Evolutionary conservation across 768 basidiomycete species (phyloP), one percentile per base, ranked within the genome.

Genomic region (Phlebiopsis gigantea): DNA sequence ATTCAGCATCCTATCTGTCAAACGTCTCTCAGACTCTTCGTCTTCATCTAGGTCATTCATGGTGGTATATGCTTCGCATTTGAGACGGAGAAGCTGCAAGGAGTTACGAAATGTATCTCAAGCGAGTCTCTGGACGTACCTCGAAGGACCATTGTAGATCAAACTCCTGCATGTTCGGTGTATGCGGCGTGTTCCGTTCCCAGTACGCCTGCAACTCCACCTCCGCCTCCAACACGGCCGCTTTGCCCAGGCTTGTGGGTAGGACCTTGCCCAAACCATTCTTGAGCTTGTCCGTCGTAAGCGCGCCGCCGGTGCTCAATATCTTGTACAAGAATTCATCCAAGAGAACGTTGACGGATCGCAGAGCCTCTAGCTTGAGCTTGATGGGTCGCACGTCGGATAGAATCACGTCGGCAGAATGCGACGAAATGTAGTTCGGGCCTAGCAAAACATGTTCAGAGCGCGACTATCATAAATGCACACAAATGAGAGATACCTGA

Each of bases 321-420:
- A 92, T 82, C 56, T 76, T 84, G 72, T 84, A 83, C 50, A 95
- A 76, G 58, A 93, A 80, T 71, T 94, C 93, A 73, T 94, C 93
- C 57, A 94, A 79, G 46, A 92, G 72, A 59, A 84, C 81, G 69
- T 94, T 94, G 75, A 93, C 81, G 58, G 81, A 79, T 57, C 75
- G 76, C 47, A 97, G 82, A n/a, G 90, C 87, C 52, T 93, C 84
- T 19, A 77, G 66, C 61, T 85, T 84, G 72, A 96, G 82, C 68
- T 84, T 88, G 62, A 91, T 94, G n/a, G 92, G 91, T 19, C 94
- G 86, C 55, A 95, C 83, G 64, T 98, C 94, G 58, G 90, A 93
- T 53, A 98, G 84, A 66, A 97, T 88, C 60, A 92, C 84, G 72
- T 96, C 92, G 45, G 93, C 92, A 30, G 91, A 93, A 61, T 84